Evolutionary conservation across 169 alveolate genomes (phyloP), one percentile per base, ranked within the genome.

Genomic region (Plasmodium sp.): DNA sequence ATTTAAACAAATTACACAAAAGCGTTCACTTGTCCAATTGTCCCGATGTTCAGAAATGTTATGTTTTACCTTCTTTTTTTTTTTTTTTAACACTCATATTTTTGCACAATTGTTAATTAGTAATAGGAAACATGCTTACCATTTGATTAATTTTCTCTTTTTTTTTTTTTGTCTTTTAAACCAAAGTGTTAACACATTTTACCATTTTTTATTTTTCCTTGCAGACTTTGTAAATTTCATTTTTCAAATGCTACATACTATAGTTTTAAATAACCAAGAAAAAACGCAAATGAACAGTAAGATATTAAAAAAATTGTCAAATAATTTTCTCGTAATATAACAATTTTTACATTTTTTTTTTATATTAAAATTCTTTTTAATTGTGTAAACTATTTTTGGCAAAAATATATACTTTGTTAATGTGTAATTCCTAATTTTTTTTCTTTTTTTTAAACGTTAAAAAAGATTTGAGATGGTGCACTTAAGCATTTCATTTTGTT

Each of bases 391-490:
- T 71, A 67, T 84, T 67, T 84, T 62, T 41, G 33, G 22, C 34
- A 84, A 39, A 84, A 72, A 39, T 18, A 62, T 10, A 67, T 67
- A 22, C 56, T 84, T 36, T 84, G 74, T 84, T 36, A 84, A 84
- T 54, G 41, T 41, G 31, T 84, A 39, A 41, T 43, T 18, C 39
- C 9, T 36, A 67, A 39, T 39, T 67, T 84, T 67, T 75, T 75
- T 75, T 67, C 39, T 67, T 67, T 67, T 67, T 67, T 67, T 51
- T 51, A 14, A 83, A 67, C 31, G 39, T 84, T 34, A 41, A 48
- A 71, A 84, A 84, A 84, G 36, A 84, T 16, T 84, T 18, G 51
- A 16, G 51, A 84, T 67, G 83, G 83, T 84, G 83, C 81, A 71
- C 72, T 84, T 34, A n/a, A 48, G 54, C 34, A 3, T 51, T 75